phyloP scores from a whole-genome alignment of 345 rosid genomes.

The Arabis alpina region DNA sequence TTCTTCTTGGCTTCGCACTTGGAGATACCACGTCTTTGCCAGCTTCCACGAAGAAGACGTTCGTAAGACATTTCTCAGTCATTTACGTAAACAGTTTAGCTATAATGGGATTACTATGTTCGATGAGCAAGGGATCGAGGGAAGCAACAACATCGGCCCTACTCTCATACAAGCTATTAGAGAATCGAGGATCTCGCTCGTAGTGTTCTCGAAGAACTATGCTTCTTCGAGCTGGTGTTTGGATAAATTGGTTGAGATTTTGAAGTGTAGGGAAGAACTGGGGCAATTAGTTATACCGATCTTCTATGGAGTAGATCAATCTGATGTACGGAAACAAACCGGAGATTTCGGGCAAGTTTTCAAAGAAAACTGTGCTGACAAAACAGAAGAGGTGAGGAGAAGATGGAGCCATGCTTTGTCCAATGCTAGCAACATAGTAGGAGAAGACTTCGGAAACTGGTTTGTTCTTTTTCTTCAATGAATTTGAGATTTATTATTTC shows the following conservation, averaged over 20 bases:
- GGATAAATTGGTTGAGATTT: neutral
- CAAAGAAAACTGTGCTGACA: neutral
- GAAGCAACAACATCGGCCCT: neutral
- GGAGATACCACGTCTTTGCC: neutral
- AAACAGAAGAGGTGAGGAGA: neutral
- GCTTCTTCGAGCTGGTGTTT: conserved; percentile 14
- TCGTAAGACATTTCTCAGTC: too few species aligned
- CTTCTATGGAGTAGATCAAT: neutral
- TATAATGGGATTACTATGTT: neutral
- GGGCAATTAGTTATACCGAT: neutral
- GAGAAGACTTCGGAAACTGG: neutral
- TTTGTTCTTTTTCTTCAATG: neutral
- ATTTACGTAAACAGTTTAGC: too few species aligned
- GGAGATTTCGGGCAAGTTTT: neutral
- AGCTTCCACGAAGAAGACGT: too few species aligned
- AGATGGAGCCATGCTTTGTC: conserved; percentile 10
- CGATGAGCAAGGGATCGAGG: neutral
- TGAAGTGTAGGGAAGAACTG: neutral
- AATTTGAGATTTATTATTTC: neutral
- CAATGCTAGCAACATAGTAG: neutral
- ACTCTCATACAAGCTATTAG: neutral
- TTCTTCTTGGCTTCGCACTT: neutral
- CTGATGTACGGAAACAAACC: conserved; percentile 1
- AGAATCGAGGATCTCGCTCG: neutral
- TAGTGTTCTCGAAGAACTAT: neutral